Base-by-base conservation (phyloP, 2,329 filamentous ascomycete genomes). In the Xylaria sp. region DNA sequence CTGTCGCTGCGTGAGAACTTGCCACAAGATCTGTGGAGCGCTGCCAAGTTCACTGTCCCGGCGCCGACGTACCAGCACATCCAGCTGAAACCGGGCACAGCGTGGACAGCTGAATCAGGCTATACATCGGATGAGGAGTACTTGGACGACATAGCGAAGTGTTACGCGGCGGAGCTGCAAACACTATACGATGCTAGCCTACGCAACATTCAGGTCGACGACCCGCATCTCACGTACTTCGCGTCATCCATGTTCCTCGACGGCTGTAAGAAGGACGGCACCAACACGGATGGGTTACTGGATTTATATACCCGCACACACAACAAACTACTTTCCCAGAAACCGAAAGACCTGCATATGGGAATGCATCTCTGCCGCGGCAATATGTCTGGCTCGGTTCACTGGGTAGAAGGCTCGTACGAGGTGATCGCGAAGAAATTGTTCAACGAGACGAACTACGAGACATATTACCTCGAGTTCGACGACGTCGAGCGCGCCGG, bases 21-120 rank as follows among this genome's bases (percentile, higher is more conserved):
- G 0, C 85, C 89, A 0, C 81, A 86, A 56, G 84, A 87, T 48
- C 80, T 89, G 64, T 86, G 88, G 79, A 83, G 85, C 62, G 86
- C 89, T 73, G 85, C 90, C 75, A 90, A 91, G 80, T 82, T 91
- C 67, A 90, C 89, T 1, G 76, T 91, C 54, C 86, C 88, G 20
- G 85, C 88, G 1, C 88, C 88, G 0, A 86, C 86, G 73, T 91
- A 88, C 85, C 91, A 91, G 76, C 89, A 91, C 76, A 83, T 91
- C 75, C 85, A 89, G 46, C 86, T 88, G 73, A 85, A 83, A 73
- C 83, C 85, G 66, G 85, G 86, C 60, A 79, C 80, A 62, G 86
- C 86, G 31, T 89, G 85, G 70, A 78, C 75, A 1, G 33, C 67
- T 5, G 83, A 83, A 65, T 82, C 84, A 1, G 83, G 85, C 46